Base-by-base conservation (phyloP, 2,329 filamentous ascomycete species). In the Aschersonia sp. region DNA sequence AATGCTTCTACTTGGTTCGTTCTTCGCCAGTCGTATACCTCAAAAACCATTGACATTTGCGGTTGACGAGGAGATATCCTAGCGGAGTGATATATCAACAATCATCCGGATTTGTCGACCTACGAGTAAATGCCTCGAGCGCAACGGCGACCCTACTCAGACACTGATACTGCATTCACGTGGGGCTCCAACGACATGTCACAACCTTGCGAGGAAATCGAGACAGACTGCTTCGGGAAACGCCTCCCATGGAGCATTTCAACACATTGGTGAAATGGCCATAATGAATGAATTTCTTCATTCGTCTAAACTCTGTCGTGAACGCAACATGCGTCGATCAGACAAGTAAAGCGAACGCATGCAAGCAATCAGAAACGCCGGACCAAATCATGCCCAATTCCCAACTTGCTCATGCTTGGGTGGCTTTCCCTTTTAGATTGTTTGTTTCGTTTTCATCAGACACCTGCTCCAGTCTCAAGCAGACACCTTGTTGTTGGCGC, bases 1-100 rank as follows among this genome's bases (percentile, higher is more conserved):
- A 58, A 54, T 57, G 57, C 63, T 65, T 59, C 60, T 61, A 61
- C 66, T 65, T 58, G 63, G 60, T 68, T 92, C 75, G 59, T 67
- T 95, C 74, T 95, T 75, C 85, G 88, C 88, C 78, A 89, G 77
- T 80, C 80, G 85, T 94, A 81, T 95, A 95, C 83, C 88, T 87
- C 80, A 79, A 79, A 75, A 84, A 80, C 82, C 85, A 87, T 83
- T 61, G 72, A 67, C 58, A 68, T 57, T 20, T 60, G 70, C 74
- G 84, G 79, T 82, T 78, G 75, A 82, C 79, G 81, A 82, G 86
- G 85, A 84, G 87, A 94, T 94, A 88, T 78, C 70, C 76, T 84
- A 81, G 86, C 86, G 85, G 70, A 63, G 51, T 47, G 38, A n/a
- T 2, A 43, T 5, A 32, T n/a, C 43, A 44, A 31, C 10, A 31